phyloP scores from a whole-genome alignment of 331 rosid species.

The Malus hybrid region DNA sequence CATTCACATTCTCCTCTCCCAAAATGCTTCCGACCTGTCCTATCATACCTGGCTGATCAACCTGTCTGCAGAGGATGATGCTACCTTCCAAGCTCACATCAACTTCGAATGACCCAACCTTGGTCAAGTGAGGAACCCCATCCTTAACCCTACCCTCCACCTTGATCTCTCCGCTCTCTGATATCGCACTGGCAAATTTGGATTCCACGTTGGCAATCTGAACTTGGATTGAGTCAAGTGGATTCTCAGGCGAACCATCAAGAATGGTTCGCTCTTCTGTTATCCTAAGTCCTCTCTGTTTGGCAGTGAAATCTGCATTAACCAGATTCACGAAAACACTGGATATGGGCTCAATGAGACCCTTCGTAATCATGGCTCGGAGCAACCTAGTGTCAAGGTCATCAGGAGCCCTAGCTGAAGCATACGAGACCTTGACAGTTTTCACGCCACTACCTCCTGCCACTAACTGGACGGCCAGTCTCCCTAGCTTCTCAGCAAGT shows the following conservation, averaged over 20 bases:
- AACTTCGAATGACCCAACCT: slow-evolving; percentile 94
- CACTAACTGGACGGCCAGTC: slow-evolving; percentile 82
- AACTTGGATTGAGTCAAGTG: slow-evolving; percentile 76
- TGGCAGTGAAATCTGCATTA: slow-evolving; percentile 96
- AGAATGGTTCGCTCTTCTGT: slow-evolving; percentile 70
- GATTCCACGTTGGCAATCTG: slow-evolving; percentile 97
- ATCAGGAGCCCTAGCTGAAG: slow-evolving; percentile 88
- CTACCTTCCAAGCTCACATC: slow-evolving; percentile 95
- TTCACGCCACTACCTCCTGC: slow-evolving; percentile 99
- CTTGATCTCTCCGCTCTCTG: slow-evolving; percentile 76
- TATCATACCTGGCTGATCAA: slow-evolving; percentile 96
- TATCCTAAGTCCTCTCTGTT: slow-evolving; percentile 88
- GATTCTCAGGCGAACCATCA: slow-evolving; percentile 89
- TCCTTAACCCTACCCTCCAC: slow-evolving; percentile 94
- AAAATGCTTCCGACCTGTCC: slow-evolving; percentile 81
- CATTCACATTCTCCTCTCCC: slow-evolving; percentile 92
- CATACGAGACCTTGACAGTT: slow-evolving; percentile 79
- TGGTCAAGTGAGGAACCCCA: slow-evolving; percentile 82
- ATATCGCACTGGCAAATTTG: slow-evolving; percentile 83
- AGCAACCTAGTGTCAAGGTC: slow-evolving; percentile 95
- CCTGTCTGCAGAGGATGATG: slow-evolving; percentile 91
- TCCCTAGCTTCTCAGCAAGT: slow-evolving; percentile 79
- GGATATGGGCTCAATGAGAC: slow-evolving; percentile 94
- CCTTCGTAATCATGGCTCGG: slow-evolving; percentile 98
- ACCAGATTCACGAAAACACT: slow-evolving; percentile 87